A percentile compares a stretch with the other conserved stretches of the same genome.
Evolutionary conservation across 495 filamentous ascomycete genomes (phyloP).

Genomic region (Tuber magnatum): DNA sequence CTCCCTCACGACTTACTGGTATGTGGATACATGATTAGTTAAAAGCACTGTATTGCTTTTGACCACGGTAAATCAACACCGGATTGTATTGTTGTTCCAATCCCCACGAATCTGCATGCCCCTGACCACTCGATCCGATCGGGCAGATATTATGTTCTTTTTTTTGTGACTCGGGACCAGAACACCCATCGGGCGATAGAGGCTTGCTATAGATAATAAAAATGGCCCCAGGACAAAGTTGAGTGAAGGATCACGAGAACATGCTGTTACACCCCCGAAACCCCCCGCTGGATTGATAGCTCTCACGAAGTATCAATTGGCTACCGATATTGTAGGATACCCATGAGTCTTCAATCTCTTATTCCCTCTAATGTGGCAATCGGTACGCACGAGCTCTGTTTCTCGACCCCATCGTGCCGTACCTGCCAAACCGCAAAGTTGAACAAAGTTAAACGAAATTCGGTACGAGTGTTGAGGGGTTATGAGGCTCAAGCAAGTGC

Average conservation of each 20-base stretch:
- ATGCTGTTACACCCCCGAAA: neutral
- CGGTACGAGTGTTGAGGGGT: neutral
- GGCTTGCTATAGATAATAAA: neutral
- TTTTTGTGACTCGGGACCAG: neutral
- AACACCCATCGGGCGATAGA: neutral
- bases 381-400: neutral
- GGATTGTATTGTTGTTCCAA: neutral
- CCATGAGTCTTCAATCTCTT: neutral
- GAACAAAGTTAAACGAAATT: neutral
- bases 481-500: neutral
- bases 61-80: neutral
- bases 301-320: neutral
- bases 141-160: neutral
- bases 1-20: neutral
- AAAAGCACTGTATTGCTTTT: neutral
- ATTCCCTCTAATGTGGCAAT: neutral
- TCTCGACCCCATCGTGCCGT: neutral
- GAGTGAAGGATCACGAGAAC: neutral
- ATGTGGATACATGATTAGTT: neutral
- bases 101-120: neutral
- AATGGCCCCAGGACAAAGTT: neutral
- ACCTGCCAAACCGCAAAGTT: neutral
- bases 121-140: slow-evolving; percentile 2
- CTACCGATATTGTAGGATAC: neutral
- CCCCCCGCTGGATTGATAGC: neutral